Evolutionary conservation across 225 moss, liverwort and hornwort species (phyloP).

Genomic region (Rhytidiadelphus loreus): DNA sequence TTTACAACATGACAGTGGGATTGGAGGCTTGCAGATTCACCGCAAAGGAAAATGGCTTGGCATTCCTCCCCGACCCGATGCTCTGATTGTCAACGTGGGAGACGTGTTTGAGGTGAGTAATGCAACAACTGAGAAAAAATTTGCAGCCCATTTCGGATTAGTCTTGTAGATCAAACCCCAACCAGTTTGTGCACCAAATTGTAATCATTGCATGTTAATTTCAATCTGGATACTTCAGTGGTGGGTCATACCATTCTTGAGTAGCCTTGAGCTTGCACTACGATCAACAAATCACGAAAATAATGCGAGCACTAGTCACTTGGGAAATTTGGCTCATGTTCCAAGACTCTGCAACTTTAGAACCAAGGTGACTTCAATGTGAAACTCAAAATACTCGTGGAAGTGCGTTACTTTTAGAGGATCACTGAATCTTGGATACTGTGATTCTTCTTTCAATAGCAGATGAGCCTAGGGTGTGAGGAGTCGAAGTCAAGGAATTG

Average conservation of each 20-base stretch:
- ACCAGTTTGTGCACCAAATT: background rate
- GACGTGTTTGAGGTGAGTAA: slow-evolving; percentile 33
- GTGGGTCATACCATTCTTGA: background rate
- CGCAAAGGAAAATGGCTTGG: slow-evolving; percentile 22
- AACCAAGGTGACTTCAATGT: background rate
- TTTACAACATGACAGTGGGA: slow-evolving; percentile 27
- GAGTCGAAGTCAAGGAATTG: background rate
- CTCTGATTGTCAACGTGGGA: slow-evolving; percentile 31
- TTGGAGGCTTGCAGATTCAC: slow-evolving; percentile 31
- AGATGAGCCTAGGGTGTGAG: background rate
- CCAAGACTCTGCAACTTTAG: background rate
- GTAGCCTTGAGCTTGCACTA: background rate
- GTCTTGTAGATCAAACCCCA: background rate
- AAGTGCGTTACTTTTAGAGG: background rate
- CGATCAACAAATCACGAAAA: background rate
- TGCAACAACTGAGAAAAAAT: background rate
- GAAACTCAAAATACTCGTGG: background rate
- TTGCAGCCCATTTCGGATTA: background rate
- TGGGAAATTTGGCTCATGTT: background rate
- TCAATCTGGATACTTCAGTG: background rate
- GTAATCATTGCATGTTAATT: background rate
- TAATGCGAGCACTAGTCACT: background rate
- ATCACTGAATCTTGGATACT: background rate
- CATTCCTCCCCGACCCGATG: slow-evolving; percentile 14
- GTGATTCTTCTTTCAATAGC: background rate